These are phyloP conservation scores for Zarea fungicola DNA, from an alignment of 2,329 filamentous ascomycete genomes.

Conservation along the genomic window DNA sequence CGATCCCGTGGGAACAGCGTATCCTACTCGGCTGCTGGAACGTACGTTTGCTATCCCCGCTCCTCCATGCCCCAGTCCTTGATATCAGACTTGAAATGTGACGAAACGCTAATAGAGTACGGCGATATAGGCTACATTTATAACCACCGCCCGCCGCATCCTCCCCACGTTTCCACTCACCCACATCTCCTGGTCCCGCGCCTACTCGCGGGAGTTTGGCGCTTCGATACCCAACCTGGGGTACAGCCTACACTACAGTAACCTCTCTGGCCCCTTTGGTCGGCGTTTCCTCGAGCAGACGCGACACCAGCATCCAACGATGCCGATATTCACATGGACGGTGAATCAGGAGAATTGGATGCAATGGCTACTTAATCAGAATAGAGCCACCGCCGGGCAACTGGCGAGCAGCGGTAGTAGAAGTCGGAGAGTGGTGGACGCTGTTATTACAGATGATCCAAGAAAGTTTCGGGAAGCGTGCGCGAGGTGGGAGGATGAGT, in stretches of 20 bases:
- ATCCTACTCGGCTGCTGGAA: constrained; percentile 82
- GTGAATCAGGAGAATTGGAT: constrained; percentile 76
- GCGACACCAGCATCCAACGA: constrained; percentile 37
- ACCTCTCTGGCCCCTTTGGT: constrained; percentile 65
- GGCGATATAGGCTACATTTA: constrained; percentile 65
- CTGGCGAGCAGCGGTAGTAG: not conserved
- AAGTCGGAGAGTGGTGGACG: constrained; percentile 56
- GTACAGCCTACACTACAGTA: constrained; percentile 71
- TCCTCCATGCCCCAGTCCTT: not conserved
- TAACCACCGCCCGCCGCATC: constrained; percentile 56
- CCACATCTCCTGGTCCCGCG: constrained; percentile 62
- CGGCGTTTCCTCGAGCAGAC: constrained; percentile 59
- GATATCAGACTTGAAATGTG: not conserved
- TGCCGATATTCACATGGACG: constrained; percentile 71
- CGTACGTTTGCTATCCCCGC: constrained; percentile 33
- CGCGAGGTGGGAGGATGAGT: constrained; percentile 31
- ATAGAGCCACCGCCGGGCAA: constrained; percentile 26
- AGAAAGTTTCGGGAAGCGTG: constrained; percentile 60
- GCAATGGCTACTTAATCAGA: constrained; percentile 65
- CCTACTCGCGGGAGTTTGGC: constrained; percentile 69
- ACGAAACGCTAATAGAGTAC: too few relatives aligned
- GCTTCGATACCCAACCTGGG: constrained; percentile 53
- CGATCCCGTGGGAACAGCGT: constrained; percentile 62
- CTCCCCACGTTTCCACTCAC: constrained; percentile 59
- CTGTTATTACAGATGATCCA: constrained; percentile 82